phyloP scores from a whole-genome alignment of 805 yeast species.

The Saccharomycopsis sp. region DNA sequence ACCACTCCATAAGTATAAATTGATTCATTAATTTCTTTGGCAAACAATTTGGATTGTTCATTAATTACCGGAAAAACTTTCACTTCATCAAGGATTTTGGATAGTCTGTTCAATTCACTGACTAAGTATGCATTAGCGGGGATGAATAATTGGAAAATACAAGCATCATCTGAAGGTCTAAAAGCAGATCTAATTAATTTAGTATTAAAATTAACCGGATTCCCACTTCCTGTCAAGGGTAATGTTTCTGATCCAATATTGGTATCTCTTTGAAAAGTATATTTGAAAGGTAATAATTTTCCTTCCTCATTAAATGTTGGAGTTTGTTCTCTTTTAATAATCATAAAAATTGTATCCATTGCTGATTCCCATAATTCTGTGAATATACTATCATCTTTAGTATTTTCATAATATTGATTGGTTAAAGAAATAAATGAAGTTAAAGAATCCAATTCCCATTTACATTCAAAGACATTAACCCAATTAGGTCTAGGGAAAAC shows the following conservation, averaged over 20 bases:
- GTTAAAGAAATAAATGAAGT: constrained; percentile 72
- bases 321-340: constrained; percentile 47
- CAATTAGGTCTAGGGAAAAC: constrained; percentile 68
- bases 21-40: constrained; percentile 12
- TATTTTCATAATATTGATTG: constrained; percentile 53
- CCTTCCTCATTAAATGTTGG: constrained; percentile 46
- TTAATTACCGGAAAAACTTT: not conserved
- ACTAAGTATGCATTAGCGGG: constrained; percentile 78
- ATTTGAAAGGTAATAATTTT: constrained; percentile 36
- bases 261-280: constrained; percentile 66
- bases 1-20: constrained; percentile 54
- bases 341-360: constrained; percentile 36
- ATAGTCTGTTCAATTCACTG: constrained; percentile 41
- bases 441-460: constrained; percentile 78
- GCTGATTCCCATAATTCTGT: constrained; percentile 48
- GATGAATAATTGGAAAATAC: constrained; percentile 48
- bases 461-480: constrained; percentile 72
- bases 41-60: not conserved
- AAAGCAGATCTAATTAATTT: constrained; percentile 55
- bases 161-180: constrained; percentile 41
- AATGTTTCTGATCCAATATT: constrained; percentile 73
- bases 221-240: constrained; percentile 69
- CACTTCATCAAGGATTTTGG: not conserved
- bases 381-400: constrained; percentile 40
- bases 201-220: constrained; percentile 56